These are phyloP conservation scores for Galeopsis tetrahit DNA, from an alignment of 257 asterid species.

Conservation along the genomic window DNA sequence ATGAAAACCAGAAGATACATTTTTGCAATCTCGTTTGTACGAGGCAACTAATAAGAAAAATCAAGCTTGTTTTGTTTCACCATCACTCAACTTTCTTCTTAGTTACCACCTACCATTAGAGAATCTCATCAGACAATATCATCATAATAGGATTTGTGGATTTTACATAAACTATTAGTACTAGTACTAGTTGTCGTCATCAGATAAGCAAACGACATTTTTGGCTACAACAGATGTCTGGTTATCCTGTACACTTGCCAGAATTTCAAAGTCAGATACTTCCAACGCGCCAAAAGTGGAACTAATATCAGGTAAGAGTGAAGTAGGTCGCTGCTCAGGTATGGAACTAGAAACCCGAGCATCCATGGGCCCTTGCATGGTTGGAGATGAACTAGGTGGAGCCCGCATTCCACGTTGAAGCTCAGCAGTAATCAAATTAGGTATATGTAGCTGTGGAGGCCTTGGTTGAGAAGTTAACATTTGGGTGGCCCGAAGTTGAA, in stretches of 20 bases:
- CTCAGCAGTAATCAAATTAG: slow-evolving; percentile 22
- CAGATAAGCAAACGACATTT: slow-evolving; percentile 70
- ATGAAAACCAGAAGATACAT: no score
- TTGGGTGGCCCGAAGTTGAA: slow-evolving; percentile 34
- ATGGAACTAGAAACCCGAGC: slow-evolving; percentile 15
- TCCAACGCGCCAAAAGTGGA: slow-evolving; percentile 40
- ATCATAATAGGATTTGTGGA: not conserved
- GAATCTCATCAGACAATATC: not conserved
- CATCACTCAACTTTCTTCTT: no score
- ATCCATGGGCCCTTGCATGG: no score
- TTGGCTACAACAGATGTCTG: slow-evolving; percentile 36
- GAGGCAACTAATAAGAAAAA: no score
- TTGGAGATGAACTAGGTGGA: slow-evolving; percentile 20
- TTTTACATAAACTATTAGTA: not conserved
- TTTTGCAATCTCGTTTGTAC: no score
- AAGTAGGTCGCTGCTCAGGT: not conserved
- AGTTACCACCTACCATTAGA: not conserved
- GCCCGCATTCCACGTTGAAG: slow-evolving; percentile 27
- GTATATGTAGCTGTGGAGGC: slow-evolving; percentile 17
- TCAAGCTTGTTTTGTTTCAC: no score
- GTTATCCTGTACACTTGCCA: slow-evolving; percentile 41
- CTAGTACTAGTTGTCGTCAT: slow-evolving; percentile 50
- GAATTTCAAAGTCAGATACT: slow-evolving; percentile 42
- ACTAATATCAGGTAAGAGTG: slow-evolving; percentile 33
- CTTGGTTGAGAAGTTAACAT: slow-evolving; percentile 28